A percentile compares a stretch with the other conserved stretches of the same genome.
Evolutionary conservation across 768 basidiomycete species (phyloP).

Genomic region (Tephrocybe rancida): DNA sequence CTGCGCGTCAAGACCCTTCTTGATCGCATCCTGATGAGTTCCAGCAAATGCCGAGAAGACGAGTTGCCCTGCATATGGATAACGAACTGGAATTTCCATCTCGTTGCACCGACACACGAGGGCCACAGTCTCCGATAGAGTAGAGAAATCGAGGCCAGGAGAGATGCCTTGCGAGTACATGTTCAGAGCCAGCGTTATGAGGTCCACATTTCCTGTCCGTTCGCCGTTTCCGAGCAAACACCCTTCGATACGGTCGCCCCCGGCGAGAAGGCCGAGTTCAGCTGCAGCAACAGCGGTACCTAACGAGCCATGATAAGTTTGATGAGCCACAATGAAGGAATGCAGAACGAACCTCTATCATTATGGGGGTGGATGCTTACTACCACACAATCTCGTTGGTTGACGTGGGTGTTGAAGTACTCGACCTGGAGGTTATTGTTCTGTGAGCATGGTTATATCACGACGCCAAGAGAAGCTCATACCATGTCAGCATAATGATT

Average conservation of each 20-base stretch:
- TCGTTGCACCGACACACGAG: slow-evolving; percentile 82
- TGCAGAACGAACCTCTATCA: slow-evolving; percentile 58
- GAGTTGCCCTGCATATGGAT: slow-evolving; percentile 83
- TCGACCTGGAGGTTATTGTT: slow-evolving; percentile 55
- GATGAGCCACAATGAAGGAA: neutral
- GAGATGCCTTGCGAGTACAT: slow-evolving; percentile 80
- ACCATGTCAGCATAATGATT: slow-evolving; percentile 87
- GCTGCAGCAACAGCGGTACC: slow-evolving; percentile 80
- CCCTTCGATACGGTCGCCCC: slow-evolving; percentile 82
- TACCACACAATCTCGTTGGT: slow-evolving; percentile 69
- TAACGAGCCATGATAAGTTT: slow-evolving; percentile 17
- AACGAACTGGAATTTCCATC: slow-evolving; percentile 75
- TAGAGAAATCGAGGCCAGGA: slow-evolving; percentile 77
- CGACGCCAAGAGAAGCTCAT: slow-evolving; percentile 15
- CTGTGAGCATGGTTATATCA: neutral
- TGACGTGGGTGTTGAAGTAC: slow-evolving; percentile 72
- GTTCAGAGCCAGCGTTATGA: slow-evolving; percentile 82
- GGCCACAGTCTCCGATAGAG: slow-evolving; percentile 72
- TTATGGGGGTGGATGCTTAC: slow-evolving; percentile 84
- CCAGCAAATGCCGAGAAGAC: slow-evolving; percentile 89
- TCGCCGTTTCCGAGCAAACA: slow-evolving; percentile 87
- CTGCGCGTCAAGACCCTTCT: slow-evolving; percentile 82
- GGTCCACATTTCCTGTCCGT: slow-evolving; percentile 84
- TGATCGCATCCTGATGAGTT: slow-evolving; percentile 85
- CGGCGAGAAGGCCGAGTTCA: slow-evolving; percentile 77